A percentile compares a stretch with the other conserved stretches of the same genome.
Conservation (phyloP, 2,329 filamentous ascomycete genomes). For the Colletotrichum theobromicola region DNA sequence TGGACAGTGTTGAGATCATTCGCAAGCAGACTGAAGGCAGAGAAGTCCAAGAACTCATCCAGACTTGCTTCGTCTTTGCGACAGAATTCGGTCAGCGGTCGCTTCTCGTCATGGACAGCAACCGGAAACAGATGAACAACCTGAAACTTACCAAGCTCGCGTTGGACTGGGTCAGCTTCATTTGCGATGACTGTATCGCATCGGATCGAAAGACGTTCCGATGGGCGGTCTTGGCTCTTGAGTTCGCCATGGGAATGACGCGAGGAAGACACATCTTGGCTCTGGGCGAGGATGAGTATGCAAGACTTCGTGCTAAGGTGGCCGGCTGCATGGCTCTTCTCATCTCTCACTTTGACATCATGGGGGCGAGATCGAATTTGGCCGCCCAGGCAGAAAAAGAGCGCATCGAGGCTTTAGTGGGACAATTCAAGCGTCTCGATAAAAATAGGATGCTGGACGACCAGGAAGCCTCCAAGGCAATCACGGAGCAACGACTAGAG, state of each 20-base stretch:
- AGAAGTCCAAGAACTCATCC: slow-evolving; percentile 93
- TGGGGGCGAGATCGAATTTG: slow-evolving; percentile 92
- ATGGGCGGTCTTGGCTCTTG: slow-evolving; percentile 93
- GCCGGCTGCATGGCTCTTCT: slow-evolving; percentile 96
- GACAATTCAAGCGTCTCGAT: slow-evolving; percentile 79
- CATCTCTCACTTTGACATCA: slow-evolving; percentile 98
- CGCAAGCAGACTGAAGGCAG: slow-evolving; percentile 82
- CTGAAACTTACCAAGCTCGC: slow-evolving; percentile 91
- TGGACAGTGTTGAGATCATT: slow-evolving; percentile 97
- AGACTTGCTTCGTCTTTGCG: slow-evolving; percentile 98
- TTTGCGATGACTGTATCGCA: slow-evolving; percentile 94
- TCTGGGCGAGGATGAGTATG: slow-evolving; percentile 87
- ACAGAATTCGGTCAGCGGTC: slow-evolving; percentile 98
- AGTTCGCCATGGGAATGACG: slow-evolving; percentile 98
- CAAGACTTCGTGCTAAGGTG: slow-evolving; percentile 82
- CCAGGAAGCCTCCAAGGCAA: slow-evolving; percentile 79
- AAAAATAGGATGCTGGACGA: slow-evolving; percentile 78
- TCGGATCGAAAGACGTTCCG: slow-evolving; percentile 95
- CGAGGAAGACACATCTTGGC: slow-evolving; percentile 91
- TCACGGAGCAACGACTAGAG: slow-evolving; percentile 76
- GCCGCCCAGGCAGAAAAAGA: slow-evolving; percentile 95
- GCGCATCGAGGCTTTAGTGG: slow-evolving; percentile 78
- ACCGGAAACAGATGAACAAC: slow-evolving; percentile 95
- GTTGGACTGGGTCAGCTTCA: slow-evolving; percentile 96
- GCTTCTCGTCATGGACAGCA: slow-evolving; percentile 93